Evolutionary conservation across 1,284 basidiomycete species (phyloP).

Genomic region (Kalmanozyma brasiliensis): DNA sequence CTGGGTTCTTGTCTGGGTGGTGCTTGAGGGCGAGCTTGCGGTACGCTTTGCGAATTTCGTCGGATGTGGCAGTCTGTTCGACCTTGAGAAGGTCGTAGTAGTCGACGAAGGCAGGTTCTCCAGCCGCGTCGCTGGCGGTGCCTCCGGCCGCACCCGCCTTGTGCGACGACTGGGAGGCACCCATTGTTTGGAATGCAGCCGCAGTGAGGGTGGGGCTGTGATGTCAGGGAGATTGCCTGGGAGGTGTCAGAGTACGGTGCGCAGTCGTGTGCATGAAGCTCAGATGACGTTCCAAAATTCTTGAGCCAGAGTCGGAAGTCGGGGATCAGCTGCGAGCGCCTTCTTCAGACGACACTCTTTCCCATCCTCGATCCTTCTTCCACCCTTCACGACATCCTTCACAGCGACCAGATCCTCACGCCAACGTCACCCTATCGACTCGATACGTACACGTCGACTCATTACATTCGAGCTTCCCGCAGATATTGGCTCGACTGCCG

Average conservation of each 20-base stretch:
- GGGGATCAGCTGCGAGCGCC: background rate
- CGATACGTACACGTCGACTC: too few relatives aligned
- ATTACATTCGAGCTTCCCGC: too few relatives aligned
- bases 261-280: constrained; percentile 15
- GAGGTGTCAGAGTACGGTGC: background rate
- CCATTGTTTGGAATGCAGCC: constrained; percentile 26
- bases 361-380: background rate
- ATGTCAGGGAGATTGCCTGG: too few relatives aligned
- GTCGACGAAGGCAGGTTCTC: constrained; percentile 57
- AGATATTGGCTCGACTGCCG: constrained; percentile 10
- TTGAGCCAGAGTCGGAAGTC: constrained; percentile 18
- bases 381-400: background rate
- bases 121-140: constrained; percentile 23
- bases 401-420: too few relatives aligned
- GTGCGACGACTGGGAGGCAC: constrained; percentile 51
- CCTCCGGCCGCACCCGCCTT: constrained; percentile 35
- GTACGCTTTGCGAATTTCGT: constrained; percentile 66
- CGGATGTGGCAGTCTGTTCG: constrained; percentile 56
- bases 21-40: constrained; percentile 67
- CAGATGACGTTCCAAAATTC: constrained; percentile 22
- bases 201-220: background rate
- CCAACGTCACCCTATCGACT: background rate
- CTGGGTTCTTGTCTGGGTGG: constrained; percentile 70
- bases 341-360: too few relatives aligned
- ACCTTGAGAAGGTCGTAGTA: constrained; percentile 65